Evolutionary conservation across 768 basidiomycete species (phyloP).

Genomic region (Suillus bovinus): DNA sequence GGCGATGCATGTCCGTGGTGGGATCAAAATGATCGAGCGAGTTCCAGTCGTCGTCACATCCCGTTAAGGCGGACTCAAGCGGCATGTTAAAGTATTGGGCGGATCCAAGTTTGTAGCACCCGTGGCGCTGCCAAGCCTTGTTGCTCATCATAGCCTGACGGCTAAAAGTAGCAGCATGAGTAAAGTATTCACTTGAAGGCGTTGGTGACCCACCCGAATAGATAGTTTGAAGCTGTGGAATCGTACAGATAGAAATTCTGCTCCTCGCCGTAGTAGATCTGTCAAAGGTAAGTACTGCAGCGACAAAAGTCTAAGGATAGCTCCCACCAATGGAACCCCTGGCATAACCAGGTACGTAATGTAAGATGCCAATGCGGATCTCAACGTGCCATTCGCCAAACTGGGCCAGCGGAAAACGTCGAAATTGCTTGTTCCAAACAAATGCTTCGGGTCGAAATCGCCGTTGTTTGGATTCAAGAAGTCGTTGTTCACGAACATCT

Average conservation of each 20-base stretch:
- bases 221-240: conserved; percentile 88
- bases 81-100: conserved; percentile 95
- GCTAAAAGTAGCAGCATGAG: conserved; percentile 37
- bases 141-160: conserved; percentile 90
- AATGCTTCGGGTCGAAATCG: conserved; percentile 70
- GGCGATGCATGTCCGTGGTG: conserved; percentile 71
- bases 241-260: conserved; percentile 89
- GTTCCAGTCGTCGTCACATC: conserved; percentile 91
- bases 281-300: neutral
- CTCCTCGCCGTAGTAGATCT: conserved; percentile 91
- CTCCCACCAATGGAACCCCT: conserved; percentile 70
- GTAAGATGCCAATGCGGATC: conserved; percentile 75
- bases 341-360: conserved; percentile 82
- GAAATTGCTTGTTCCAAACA: conserved; percentile 93
- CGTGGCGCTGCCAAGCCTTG: conserved; percentile 90
- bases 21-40: conserved; percentile 94
- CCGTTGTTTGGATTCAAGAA: conserved; percentile 73
- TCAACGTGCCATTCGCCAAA: conserved; percentile 79
- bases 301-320: too few relatives aligned
- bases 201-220: conserved; percentile 64
- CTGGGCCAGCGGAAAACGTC: conserved; percentile 95
- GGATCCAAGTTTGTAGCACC: conserved; percentile 89
- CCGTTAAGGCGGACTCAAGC: conserved; percentile 72
- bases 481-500: conserved; percentile 88
- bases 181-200: conserved; percentile 4